These are phyloP conservation scores for Zygosaccharomyces sapae DNA, from an alignment of 1,139 yeast species.

Conservation along the genomic window DNA sequence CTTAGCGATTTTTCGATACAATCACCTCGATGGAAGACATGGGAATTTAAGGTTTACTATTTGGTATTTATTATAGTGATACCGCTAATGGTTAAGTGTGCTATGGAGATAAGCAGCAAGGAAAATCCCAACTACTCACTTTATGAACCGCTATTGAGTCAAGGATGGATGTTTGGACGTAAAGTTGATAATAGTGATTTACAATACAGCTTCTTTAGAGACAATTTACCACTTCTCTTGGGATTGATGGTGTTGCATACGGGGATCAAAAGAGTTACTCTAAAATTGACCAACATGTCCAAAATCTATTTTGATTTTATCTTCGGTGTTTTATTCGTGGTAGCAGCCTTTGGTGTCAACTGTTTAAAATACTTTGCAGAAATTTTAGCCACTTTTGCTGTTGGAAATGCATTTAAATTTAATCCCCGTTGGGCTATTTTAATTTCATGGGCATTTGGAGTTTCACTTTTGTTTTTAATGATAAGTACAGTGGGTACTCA, in stretches of 20 bases:
- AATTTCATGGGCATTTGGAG: constrained; percentile 72
- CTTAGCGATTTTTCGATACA: constrained; percentile 5
- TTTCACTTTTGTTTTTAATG: constrained; percentile 76
- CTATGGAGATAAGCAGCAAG: constrained; percentile 74
- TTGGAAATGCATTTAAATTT: constrained; percentile 44
- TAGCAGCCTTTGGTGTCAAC: constrained; percentile 78
- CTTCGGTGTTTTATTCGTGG: constrained; percentile 67
- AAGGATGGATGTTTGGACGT: constrained; percentile 76
- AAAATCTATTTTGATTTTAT: constrained; percentile 54
- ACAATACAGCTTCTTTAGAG: constrained; percentile 85
- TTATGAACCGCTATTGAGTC: constrained; percentile 56
- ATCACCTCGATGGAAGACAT: constrained; percentile 61
- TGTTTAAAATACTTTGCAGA: constrained; percentile 57
- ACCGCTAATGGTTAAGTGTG: constrained; percentile 79
- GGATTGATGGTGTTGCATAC: constrained; percentile 55
- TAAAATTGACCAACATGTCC: constrained; percentile 38
- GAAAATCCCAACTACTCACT: constrained; percentile 69
- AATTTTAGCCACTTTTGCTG: constrained; percentile 48
- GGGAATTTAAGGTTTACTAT: constrained; percentile 67
- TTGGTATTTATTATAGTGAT: constrained; percentile 61
- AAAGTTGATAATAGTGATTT: constrained; percentile 86
- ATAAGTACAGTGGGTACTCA: constrained; percentile 53
- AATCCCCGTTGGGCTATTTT: constrained; percentile 36
- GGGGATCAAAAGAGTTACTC: constrained; percentile 42
- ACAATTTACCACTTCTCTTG: constrained; percentile 61